Percentiles rank a stretch among this genome's conserved stretches.
Conservation (phyloP, 495 filamentous ascomycete species). For the Aspergillus homomorphus region DNA sequence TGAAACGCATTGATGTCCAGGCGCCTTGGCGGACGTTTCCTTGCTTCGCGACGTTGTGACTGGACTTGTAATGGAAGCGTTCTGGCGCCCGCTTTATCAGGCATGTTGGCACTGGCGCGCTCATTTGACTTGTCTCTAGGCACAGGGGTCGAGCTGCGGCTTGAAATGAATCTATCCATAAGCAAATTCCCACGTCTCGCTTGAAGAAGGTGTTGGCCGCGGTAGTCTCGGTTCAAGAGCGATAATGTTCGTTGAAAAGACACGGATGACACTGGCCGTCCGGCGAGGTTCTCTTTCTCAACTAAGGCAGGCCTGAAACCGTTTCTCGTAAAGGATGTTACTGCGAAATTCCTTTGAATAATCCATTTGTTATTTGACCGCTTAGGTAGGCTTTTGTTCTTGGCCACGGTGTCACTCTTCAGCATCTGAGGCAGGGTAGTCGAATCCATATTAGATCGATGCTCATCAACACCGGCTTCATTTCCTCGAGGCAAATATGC, state of each 20-base stretch:
- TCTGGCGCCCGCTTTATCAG: slow-evolving; percentile 1
- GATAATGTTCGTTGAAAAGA: slow-evolving; percentile 31
- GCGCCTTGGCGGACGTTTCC: slow-evolving; percentile 49
- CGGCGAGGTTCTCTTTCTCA: slow-evolving; percentile 28
- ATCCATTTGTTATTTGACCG: slow-evolving; percentile 36
- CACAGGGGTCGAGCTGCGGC: slow-evolving; percentile 10
- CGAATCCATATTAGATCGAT: slow-evolving; percentile 1
- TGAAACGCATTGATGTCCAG: slow-evolving; percentile 42
- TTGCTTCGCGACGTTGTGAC: slow-evolving; percentile 33
- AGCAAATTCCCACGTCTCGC: slow-evolving; percentile 25
- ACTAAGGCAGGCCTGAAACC: slow-evolving; percentile 38
- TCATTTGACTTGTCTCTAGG: background rate
- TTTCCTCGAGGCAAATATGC: background rate
- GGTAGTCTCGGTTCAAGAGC: slow-evolving; percentile 26
- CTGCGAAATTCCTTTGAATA: slow-evolving; percentile 31
- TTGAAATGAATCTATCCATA: slow-evolving; percentile 39
- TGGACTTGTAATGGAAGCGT: slow-evolving; percentile 1
- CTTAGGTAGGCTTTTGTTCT: slow-evolving; percentile 6
- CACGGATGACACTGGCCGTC: slow-evolving; percentile 14
- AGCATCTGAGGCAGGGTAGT: slow-evolving; percentile 2
- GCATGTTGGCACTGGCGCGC: background rate
- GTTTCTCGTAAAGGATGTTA: slow-evolving; percentile 36
- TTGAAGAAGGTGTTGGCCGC: slow-evolving; percentile 16
- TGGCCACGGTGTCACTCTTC: too few relatives aligned
- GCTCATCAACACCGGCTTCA: slow-evolving; percentile 1